Conservation (phyloP, 306 rosid genomes). For the Pyrus communis region DNA sequence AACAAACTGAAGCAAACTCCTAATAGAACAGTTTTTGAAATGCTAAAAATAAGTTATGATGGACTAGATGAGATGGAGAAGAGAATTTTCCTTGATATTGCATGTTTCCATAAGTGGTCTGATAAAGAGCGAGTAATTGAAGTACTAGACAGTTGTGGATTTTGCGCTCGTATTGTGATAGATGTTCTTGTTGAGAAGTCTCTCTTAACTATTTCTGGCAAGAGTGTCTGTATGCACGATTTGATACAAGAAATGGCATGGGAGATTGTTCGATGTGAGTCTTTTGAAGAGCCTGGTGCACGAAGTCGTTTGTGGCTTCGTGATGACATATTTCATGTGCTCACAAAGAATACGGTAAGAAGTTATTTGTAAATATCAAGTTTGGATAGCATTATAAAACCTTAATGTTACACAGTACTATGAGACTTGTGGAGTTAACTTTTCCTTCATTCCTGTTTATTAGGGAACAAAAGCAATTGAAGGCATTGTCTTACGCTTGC, state of each 20-base stretch:
- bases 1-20: slow-evolving; percentile 18
- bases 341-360: slow-evolving; percentile 13
- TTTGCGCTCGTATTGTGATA: slow-evolving; percentile 13
- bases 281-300: neutral
- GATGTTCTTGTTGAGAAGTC: slow-evolving; percentile 33
- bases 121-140: neutral
- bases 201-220: slow-evolving; percentile 4
- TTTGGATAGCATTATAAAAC: too few species aligned
- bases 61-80: slow-evolving; percentile 12
- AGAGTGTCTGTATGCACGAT: slow-evolving; percentile 13
- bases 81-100: slow-evolving; percentile 22
- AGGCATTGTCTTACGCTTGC: neutral
- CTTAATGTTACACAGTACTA: too few species aligned
- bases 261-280: slow-evolving; percentile 16
- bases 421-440: neutral
- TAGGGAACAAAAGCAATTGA: slow-evolving; percentile 5
- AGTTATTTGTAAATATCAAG: too few species aligned
- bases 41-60: slow-evolving; percentile 27
- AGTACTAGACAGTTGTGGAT: slow-evolving; percentile 16
- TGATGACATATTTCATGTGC: slow-evolving; percentile 5
- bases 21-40: neutral
- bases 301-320: slow-evolving; percentile 17
- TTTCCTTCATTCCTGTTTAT: neutral
- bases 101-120: slow-evolving; percentile 33
- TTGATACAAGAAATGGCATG: slow-evolving; percentile 27